Evolutionary conservation across 768 basidiomycete genomes (phyloP).

Genomic region (Lactarius hatsudake): DNA sequence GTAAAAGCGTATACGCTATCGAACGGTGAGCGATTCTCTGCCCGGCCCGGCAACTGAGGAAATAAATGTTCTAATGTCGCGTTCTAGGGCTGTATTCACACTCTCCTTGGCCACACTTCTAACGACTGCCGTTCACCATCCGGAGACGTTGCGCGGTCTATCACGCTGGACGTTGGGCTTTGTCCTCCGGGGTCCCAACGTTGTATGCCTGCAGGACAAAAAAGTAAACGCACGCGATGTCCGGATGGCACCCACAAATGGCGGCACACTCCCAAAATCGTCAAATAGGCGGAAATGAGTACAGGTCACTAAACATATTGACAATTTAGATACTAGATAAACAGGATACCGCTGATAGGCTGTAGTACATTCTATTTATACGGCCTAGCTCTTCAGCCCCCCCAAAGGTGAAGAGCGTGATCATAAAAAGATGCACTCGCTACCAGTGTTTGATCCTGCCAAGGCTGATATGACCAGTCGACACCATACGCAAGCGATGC

Average conservation of each 20-base stretch:
- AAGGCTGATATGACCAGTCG: slow-evolving; percentile 71
- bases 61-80: slow-evolving; percentile 7
- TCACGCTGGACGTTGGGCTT: slow-evolving; percentile 71
- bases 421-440: slow-evolving; percentile 98
- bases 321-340: background rate
- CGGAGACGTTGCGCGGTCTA: slow-evolving; percentile 66
- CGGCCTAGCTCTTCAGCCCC: slow-evolving; percentile 42
- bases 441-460: slow-evolving; percentile 47
- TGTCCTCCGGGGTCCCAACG: slow-evolving; percentile 57
- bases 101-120: slow-evolving; percentile 64
- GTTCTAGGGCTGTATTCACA: slow-evolving; percentile 52
- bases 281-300: background rate
- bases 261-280: slow-evolving; percentile 8
- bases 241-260: slow-evolving; percentile 21
- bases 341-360: slow-evolving; percentile 8
- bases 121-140: slow-evolving; percentile 59
- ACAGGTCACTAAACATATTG: background rate
- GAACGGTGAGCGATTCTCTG: slow-evolving; percentile 50
- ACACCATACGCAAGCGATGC: slow-evolving; percentile 85
- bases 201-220: slow-evolving; percentile 44
- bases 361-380: background rate
- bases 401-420: slow-evolving; percentile 78
- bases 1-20: slow-evolving; percentile 38
- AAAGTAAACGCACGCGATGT: slow-evolving; percentile 22
- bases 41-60: background rate